Conservation (phyloP, 495 filamentous ascomycete genomes). For the Evernia prunastri region DNA sequence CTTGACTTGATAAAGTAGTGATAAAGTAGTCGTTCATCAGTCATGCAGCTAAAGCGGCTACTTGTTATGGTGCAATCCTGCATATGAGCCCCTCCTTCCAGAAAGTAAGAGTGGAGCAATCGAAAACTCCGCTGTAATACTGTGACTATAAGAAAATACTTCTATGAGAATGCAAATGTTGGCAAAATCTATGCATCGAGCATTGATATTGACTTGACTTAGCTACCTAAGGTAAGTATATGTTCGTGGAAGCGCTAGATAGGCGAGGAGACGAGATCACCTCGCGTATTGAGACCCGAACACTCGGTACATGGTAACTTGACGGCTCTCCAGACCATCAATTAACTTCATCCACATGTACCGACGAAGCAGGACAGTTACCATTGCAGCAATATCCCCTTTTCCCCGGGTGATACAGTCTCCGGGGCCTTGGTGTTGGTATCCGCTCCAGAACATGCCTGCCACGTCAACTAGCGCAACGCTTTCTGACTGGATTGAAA, state of each 20-base stretch:
- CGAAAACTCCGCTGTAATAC: neutral
- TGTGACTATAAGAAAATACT: too few relatives aligned
- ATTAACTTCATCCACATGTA: neutral
- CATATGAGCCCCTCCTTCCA: neutral
- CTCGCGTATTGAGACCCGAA: constrained; percentile 7
- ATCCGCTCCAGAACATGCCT: constrained; percentile 7
- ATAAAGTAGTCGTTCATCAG: neutral
- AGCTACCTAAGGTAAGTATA: too few relatives aligned
- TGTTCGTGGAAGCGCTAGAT: neutral
- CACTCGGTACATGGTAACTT: neutral
- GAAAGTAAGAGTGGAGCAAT: neutral
- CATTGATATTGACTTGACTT: too few relatives aligned
- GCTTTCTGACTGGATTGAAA: constrained; percentile 1
- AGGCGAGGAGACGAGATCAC: constrained; percentile 4
- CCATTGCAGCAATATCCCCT: neutral
- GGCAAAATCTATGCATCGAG: too few relatives aligned
- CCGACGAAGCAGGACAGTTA: neutral
- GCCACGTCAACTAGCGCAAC: constrained; percentile 17
- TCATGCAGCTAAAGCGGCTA: constrained; percentile 1
- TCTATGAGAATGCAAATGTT: too few relatives aligned
- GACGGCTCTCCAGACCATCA: neutral
- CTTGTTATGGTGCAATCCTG: neutral
- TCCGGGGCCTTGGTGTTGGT: constrained; percentile 4
- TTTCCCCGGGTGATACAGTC: neutral
- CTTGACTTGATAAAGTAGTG: too few relatives aligned